These are phyloP conservation scores for Claviceps citrina DNA, from an alignment of 2,329 filamentous ascomycete genomes.

Conservation along the genomic window DNA sequence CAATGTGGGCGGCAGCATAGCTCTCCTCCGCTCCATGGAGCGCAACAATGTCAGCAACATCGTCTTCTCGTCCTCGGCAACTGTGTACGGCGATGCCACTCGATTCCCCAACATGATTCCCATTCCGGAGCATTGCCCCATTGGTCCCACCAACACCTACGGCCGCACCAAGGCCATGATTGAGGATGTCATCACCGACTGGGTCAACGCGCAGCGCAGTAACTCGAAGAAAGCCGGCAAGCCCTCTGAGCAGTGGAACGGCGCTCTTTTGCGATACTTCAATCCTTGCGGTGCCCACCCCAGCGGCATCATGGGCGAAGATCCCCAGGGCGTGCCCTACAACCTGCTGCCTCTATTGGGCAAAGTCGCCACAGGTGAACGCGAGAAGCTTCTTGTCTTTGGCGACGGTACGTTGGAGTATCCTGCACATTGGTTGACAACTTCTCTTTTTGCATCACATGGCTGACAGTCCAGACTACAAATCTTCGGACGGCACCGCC, in stretches of 20 bases:
- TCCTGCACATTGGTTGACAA: background rate
- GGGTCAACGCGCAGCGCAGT: constrained; percentile 72
- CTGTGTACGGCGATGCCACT: constrained; percentile 95
- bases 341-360: constrained; percentile 89
- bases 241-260: constrained; percentile 74
- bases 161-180: constrained; percentile 91
- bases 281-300: constrained; percentile 94
- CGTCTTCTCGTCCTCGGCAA: constrained; percentile 95
- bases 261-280: constrained; percentile 86
- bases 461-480: constrained; percentile 52
- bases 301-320: constrained; percentile 93
- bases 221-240: constrained; percentile 69
- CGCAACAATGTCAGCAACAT: constrained; percentile 88
- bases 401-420: constrained; percentile 59
- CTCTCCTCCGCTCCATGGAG: constrained; percentile 73
- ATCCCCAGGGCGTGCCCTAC: constrained; percentile 88
- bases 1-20: constrained; percentile 86
- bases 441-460: background rate
- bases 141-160: constrained; percentile 93
- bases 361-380: constrained; percentile 88
- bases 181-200: constrained; percentile 82
- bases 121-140: constrained; percentile 91
- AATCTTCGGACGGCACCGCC: constrained; percentile 76
- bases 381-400: constrained; percentile 87
- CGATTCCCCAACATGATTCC: constrained; percentile 97